Percentiles rank a stretch among this genome's conserved stretches.
Evolutionary conservation across 768 basidiomycete species (phyloP).

Genomic region (Hydnomerulius pinastri): DNA sequence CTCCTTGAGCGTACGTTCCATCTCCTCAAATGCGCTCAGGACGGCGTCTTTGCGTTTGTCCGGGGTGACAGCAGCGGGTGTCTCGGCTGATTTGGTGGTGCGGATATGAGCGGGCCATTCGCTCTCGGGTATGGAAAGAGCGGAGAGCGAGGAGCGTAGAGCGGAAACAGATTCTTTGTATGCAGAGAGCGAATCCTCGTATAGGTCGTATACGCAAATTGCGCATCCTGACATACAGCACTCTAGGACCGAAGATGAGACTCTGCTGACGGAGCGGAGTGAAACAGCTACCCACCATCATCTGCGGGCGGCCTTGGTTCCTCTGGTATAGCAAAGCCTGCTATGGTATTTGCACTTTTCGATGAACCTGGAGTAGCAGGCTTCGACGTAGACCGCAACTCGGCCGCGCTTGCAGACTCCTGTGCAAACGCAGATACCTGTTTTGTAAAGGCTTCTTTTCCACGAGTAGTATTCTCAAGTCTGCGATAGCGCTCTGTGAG

Average conservation of each 20-base stretch:
- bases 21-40: constrained; percentile 70
- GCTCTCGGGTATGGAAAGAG: constrained; percentile 48
- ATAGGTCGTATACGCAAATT: constrained; percentile 87
- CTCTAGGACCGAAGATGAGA: constrained; percentile 45
- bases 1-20: constrained; percentile 58
- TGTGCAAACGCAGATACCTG: constrained; percentile 30
- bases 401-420: constrained; percentile 8
- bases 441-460: constrained; percentile 40
- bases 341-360: constrained; percentile 14
- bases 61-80: neutral
- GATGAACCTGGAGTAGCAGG: neutral
- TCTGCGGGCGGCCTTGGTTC: constrained; percentile 62
- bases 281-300: constrained; percentile 54
- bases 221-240: constrained; percentile 97
- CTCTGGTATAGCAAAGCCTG: constrained; percentile 51
- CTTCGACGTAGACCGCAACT: neutral
- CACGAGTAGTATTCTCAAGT: constrained; percentile 56
- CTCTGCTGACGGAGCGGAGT: neutral
- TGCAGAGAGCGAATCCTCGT: constrained; percentile 67
- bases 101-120: constrained; percentile 69
- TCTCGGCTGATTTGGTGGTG: constrained; percentile 1
- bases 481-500: constrained; percentile 55
- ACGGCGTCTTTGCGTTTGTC: constrained; percentile 35
- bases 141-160: constrained; percentile 51
- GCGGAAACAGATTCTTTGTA: constrained; percentile 58